Percentiles rank a stretch among this genome's conserved stretches.
Evolutionary conservation across 164 flowering plant species (phyloP).

Genomic region (Macadamia integrifolia): DNA sequence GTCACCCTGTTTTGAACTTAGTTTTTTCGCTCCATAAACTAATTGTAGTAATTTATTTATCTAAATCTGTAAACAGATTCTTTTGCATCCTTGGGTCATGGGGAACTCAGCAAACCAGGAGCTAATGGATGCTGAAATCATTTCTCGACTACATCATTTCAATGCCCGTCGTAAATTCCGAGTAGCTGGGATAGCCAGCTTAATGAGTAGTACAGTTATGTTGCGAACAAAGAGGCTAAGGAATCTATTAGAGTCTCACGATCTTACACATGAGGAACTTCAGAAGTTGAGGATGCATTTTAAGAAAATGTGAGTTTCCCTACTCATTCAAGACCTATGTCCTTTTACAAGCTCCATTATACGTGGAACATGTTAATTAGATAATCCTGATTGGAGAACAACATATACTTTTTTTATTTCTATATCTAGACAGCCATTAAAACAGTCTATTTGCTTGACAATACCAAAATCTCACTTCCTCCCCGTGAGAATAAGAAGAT

Average conservation of each 20-base stretch:
- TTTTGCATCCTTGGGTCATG: constrained; percentile 68
- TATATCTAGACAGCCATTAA: too few species aligned
- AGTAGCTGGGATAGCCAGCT: constrained; percentile 76
- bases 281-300: constrained; percentile 52
- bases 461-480: too few species aligned
- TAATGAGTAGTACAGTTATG: constrained; percentile 50
- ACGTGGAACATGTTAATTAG: too few species aligned
- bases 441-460: too few species aligned
- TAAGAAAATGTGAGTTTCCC: constrained; percentile 43
- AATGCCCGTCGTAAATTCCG: constrained; percentile 72
- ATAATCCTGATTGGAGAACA: too few species aligned
- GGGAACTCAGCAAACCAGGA: constrained; percentile 66
- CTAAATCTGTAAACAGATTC: too few species aligned
- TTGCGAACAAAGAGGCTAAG: constrained; percentile 69
- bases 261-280: constrained; percentile 59
- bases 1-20: too few species aligned
- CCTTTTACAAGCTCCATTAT: too few species aligned
- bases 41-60: too few species aligned
- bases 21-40: too few species aligned
- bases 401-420: too few species aligned
- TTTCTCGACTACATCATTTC: constrained; percentile 63
- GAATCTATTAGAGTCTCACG: constrained; percentile 50
- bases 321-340: background rate
- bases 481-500: too few species aligned
- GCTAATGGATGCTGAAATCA: constrained; percentile 62